Conservation (phyloP, 2,329 filamentous ascomycete species). For the Colletotrichum lindemuthianum region DNA sequence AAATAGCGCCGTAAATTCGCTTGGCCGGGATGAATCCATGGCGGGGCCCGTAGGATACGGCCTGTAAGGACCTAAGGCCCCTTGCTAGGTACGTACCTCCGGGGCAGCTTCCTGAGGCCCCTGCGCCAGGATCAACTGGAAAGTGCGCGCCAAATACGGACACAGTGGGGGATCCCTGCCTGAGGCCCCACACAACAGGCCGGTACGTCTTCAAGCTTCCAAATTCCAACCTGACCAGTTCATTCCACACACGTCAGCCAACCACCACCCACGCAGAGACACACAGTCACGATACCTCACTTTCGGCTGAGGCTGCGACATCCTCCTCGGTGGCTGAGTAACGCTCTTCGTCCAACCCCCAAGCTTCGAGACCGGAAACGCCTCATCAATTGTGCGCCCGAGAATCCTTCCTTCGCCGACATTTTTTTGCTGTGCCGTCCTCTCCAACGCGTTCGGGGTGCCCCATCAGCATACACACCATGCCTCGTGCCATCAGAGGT, state of each 20-base stretch:
- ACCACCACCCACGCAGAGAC: neutral
- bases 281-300: neutral
- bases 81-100: too few species aligned
- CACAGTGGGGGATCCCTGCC: conserved; percentile 17
- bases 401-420: conserved; percentile 1
- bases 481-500: conserved; percentile 69
- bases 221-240: conserved; percentile 19
- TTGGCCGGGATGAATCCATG: too few species aligned
- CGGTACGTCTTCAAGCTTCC: conserved; percentile 9
- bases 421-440: neutral
- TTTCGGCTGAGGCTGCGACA: too few species aligned
- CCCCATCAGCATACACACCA: conserved; percentile 43
- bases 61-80: too few species aligned
- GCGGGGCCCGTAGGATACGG: too few species aligned
- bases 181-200: conserved; percentile 8
- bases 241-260: conserved; percentile 6
- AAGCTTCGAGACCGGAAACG: too few species aligned
- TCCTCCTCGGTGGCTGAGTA: neutral
- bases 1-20: too few species aligned
- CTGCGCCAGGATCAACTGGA: conserved; percentile 11
- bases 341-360: neutral
- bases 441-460: neutral
- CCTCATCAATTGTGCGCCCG: neutral
- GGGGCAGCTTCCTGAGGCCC: neutral
- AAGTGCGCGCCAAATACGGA: neutral